Base-by-base conservation (phyloP, 495 filamentous ascomycete species). In the Penicillium chermesinum region DNA sequence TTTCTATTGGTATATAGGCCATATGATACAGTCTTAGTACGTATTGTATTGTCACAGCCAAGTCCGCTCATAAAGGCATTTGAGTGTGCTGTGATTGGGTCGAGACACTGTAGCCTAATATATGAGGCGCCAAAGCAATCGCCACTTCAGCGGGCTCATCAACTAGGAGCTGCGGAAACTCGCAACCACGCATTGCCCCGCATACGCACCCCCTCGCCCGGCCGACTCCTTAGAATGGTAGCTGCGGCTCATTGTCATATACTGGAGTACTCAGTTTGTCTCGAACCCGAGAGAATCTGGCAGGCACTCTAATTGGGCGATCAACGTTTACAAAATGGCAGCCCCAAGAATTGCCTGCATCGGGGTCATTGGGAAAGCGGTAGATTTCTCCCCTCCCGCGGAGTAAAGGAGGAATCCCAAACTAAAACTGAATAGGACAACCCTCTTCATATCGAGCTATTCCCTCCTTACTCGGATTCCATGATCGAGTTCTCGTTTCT, bases 401-500 rank as follows among this genome's bases (percentile, higher is more conserved):
- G 21, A 8, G 18, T 15, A 9, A 37, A 25, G 8, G 21, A 37
- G 13, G 19, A 54, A n/a, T 32, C 36, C 19, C n/a, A 32, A 8
- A 13, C 7, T 7, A 22, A 41, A 19, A 59, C 44, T 35, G 22
- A 7, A 15, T 59, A 98, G 93, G 94, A 96, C 70, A 95, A 95
- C 64, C 93, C 91, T 39, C 86, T 98, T 62, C 91, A 96, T 69
- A 86, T 94, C 48, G 80, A 87, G 38, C 77, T 96, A 62, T 96
- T 96, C 67, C 86, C 90, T 27, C 84, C 89, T 0, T 57, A 76
- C 75, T 40, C 76, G 70, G 61, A 83, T 73, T 49, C 78, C 70
- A 66, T 50, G 5, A 80, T 98, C 18, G 87, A 94, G 59, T 96
- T 91, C 75, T 89, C 88, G 34, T 91, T 97, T 57, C 77, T 97